phyloP scores from a whole-genome alignment of 768 basidiomycete species.

The Amanita phalloides region DNA sequence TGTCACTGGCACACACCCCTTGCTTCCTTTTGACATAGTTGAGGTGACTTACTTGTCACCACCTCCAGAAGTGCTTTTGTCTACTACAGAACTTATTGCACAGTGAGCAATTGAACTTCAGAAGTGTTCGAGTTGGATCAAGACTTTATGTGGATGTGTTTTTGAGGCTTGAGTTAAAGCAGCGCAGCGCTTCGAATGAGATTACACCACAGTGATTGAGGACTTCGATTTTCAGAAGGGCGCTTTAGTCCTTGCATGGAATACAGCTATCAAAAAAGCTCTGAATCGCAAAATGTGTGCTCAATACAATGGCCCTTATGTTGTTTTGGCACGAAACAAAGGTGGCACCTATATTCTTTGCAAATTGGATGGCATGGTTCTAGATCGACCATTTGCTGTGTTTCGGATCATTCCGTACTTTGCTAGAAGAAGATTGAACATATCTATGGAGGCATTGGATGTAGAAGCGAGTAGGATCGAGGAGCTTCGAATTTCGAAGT shows the following conservation, averaged over 20 bases:
- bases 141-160: too few relatives aligned
- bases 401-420: conserved; percentile 18
- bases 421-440: conserved; percentile 4
- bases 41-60: conserved; percentile 21
- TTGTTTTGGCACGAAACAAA: conserved; percentile 15
- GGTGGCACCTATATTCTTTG: conserved; percentile 17
- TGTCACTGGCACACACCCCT: conserved; percentile 18
- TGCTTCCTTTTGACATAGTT: conserved; percentile 20
- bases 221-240: too few relatives aligned
- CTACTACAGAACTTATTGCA: conserved; percentile 16
- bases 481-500: too few relatives aligned
- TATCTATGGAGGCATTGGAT: neutral
- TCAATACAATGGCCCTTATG: conserved; percentile 22
- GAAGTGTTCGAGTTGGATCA: too few relatives aligned
- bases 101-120: too few relatives aligned
- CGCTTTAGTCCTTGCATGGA: too few relatives aligned
- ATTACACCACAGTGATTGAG: too few relatives aligned
- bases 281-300: too few relatives aligned
- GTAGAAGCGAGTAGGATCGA: neutral
- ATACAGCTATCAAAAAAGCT: too few relatives aligned
- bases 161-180: too few relatives aligned
- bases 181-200: conserved; percentile 15
- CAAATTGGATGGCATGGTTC: conserved; percentile 16
- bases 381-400: conserved; percentile 10
- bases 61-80: conserved; percentile 10